Base-by-base conservation (phyloP, 148 eudicot genomes). In the Chenopodium suecicum region DNA sequence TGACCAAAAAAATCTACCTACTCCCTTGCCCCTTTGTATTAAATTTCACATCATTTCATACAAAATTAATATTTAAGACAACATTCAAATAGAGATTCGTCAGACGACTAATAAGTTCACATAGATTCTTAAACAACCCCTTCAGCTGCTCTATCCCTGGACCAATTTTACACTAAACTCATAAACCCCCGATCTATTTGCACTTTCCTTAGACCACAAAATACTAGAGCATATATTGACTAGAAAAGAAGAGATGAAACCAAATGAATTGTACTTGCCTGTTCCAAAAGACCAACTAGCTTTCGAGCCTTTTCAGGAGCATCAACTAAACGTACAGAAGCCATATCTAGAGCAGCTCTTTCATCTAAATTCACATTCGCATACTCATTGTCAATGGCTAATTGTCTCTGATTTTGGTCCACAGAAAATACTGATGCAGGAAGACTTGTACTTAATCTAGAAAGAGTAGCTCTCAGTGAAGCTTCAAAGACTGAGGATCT, bases 401-500 rank as follows among this genome's bases (percentile, higher is more conserved):
- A 73, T 77, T 87, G 89, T n/a, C 88, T 83, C 82, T 81, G 87
- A 76, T 88, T 91, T 83, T 84, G 89, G 81, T 94, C 94, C 73
- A 89, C 81, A 68, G 94, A 91, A 83, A 86, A 88, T 27, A 88
- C 89, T 23, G 99, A 83, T 66, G 89, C 23, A 81, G 98, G 91
- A 74, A 95, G 83, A 76, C 91, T 95, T 67, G 98, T 93, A 85
- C 94, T 93, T 82, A 95, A 84, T 85, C 99, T 88, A 89, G 99
- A 91, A 81, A 95, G 94, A 84, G 94, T 93, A 69, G 99, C 92
- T 83, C 91, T 92, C 87, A 95, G 85, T 41, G 95, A 93, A 85
- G 99, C 99, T 89, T 95, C 99, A 82, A 95, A 95, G 41, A 95
- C 98, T 19, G 99, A 92, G 73, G 93, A 92, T 91, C 98, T 87